These are phyloP conservation scores for Zhuliangozyma blackwelliae DNA, from an alignment of 1,139 yeast genomes.

Conservation along the genomic window DNA sequence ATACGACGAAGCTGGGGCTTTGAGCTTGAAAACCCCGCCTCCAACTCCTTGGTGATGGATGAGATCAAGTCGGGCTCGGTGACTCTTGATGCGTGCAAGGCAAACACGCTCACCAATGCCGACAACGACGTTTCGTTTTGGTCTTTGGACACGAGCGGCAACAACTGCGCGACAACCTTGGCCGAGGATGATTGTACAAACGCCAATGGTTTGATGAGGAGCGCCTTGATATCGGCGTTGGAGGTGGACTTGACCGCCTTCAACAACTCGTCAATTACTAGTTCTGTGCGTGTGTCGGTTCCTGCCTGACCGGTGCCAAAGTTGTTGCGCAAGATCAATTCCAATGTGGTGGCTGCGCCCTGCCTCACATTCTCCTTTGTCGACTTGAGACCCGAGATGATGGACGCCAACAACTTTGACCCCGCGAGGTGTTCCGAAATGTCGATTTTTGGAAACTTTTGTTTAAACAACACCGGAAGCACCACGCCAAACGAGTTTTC, in stretches of 20 bases:
- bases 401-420: constrained; percentile 50
- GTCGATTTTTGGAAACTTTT: constrained; percentile 18
- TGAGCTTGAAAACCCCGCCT: constrained; percentile 58
- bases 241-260: constrained; percentile 59
- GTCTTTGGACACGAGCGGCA: constrained; percentile 62
- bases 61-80: constrained; percentile 11
- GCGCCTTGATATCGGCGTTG: constrained; percentile 61
- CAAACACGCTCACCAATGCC: constrained; percentile 48
- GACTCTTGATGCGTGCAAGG: constrained; percentile 26
- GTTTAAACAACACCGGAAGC: constrained; percentile 43
- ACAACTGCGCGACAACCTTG: constrained; percentile 39
- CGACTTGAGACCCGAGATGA: constrained; percentile 67
- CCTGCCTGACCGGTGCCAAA: constrained; percentile 5
- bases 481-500: constrained; percentile 60
- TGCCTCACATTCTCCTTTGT: constrained; percentile 61
- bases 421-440: constrained; percentile 3
- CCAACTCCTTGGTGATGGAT: constrained; percentile 6
- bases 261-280: constrained; percentile 48
- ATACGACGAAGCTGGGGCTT: constrained; percentile 57
- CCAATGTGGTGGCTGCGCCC: constrained; percentile 46
- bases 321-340: constrained; percentile 17
- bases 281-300: constrained; percentile 12
- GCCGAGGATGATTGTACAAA: constrained; percentile 20
- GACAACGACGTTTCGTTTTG: constrained; percentile 64
- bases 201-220: constrained; percentile 13